Evolutionary conservation across 495 filamentous ascomycete genomes (phyloP), one percentile per base, ranked within the genome.

Genomic region (Daldinia childiae): DNA sequence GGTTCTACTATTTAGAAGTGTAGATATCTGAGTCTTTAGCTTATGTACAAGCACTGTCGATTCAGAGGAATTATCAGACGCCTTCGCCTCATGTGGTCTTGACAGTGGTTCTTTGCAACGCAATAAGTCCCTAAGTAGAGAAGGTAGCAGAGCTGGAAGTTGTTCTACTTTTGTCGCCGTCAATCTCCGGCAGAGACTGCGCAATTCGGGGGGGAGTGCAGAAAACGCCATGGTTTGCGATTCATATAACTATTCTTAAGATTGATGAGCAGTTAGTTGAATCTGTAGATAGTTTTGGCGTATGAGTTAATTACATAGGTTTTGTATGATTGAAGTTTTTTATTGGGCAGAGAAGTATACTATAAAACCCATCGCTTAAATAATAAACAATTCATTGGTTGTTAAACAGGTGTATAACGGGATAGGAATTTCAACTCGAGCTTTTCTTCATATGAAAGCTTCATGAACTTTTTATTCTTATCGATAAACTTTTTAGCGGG

Each of bases 11-110:
- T 90, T 89, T 56, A 97, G 78, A 54, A 97, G 81, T 6, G 90
- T 87, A 14, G 89, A 89, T 67, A 98, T 82, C 58, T 92, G 89
- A 21, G 91, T 93, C 75, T 90, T 91, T 60, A 94, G 82, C 75
- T 90, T 93, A 79, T 96, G 93, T 14, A 93, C 82, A 45, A 91
- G 87, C 48, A 88, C 77, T 0, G 87, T 78, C 3, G 83, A 82
- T 29, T 94, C 91, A 0, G 89, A 85, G 6, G 83, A 83, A 56
- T 83, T 79, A 60, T 81, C 82, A 72, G 87, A 89, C 66, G 79
- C 73, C 45, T 87, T 85, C 29, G 78, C 61, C 45, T 83, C 79
- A 19, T 82, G 78, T 11, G 87, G 74, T 4, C 82, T 78, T 26
- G 88, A 88, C 8, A 93, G 81, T 5, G 87, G 79, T 51, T 82